Evolutionary conservation across 257 asterid species (phyloP), one percentile per base, ranked within the genome.

Genomic region (Anisodus acutangulus): DNA sequence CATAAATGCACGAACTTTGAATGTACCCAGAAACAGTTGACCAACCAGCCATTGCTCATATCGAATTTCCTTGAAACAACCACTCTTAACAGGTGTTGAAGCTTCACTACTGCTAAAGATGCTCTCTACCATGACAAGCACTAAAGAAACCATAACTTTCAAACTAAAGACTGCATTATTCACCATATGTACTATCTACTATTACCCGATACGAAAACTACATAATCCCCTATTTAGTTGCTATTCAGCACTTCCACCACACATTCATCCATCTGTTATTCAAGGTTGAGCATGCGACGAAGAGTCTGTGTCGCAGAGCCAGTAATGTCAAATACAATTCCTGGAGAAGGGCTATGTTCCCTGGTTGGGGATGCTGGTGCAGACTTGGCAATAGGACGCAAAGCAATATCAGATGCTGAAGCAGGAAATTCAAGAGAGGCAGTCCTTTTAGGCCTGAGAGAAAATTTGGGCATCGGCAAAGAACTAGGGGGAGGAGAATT

Each of bases 401-500:
- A 86, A 85, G 91, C 89, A 83, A 90, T 72, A 76, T 88, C 90
- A 67, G 93, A 85, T 78, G 87, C 88, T 35, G 91, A 60, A 19
- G 87, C 12, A 70, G 92, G 93, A 79, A 95, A 86, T 47, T 90
- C 95, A 81, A 96, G 95, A 5, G 98, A 96, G 39, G 88, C 93
- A 19, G 95, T 87, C 86, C 97, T 89, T 84, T 92, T 97, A 2
- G 95, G 92, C 86, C 80, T 87, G 85, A 92, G 39, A 13, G 95
- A 91, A 83, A 97, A 97, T 68, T 92, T 97, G 6, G 99, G 98
- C 9, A 97, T 91, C 49, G 99, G 98, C 88, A 97, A 89, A 4
- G 97, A 97, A 88, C 99, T 93, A 1, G 98, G 99, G 15, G 95
- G 94, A 59, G 99, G 98, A 16, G 99, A 95, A 86, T 91, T 93